Conservation (phyloP, 495 filamentous ascomycete genomes). For the Podospora pseudocomata region DNA sequence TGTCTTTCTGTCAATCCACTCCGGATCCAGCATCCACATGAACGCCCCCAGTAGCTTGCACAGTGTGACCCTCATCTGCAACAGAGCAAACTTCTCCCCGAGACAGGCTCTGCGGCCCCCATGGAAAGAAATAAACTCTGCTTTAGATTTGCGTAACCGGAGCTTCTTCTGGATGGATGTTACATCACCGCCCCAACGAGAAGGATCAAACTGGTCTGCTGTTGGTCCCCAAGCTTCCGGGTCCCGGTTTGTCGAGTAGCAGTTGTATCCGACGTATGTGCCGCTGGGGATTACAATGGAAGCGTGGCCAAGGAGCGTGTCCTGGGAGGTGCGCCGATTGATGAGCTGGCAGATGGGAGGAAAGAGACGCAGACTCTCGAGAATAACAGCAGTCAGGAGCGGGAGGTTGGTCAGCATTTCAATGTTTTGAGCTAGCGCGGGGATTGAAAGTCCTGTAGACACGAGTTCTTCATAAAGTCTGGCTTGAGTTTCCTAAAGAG, state of each 20-base stretch:
- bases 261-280: conserved; percentile 22
- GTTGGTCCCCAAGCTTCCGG: conserved; percentile 12
- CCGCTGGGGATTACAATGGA: conserved; percentile 21
- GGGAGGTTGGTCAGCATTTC: conserved; percentile 15
- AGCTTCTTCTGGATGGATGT: conserved; percentile 21
- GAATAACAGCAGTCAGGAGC: conserved; percentile 17
- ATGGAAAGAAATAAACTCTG: conserved; percentile 35
- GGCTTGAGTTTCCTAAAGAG: conserved; percentile 12
- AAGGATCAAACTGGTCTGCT: conserved; percentile 16
- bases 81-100: conserved; percentile 29
- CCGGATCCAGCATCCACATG: conserved; percentile 15
- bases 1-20: conserved; percentile 18
- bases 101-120: conserved; percentile 33
- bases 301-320: conserved; percentile 27
- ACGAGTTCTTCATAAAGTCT: conserved; percentile 12
- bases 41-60: conserved; percentile 9
- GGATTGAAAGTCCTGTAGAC: background rate
- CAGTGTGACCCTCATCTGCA: conserved; percentile 20
- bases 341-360: conserved; percentile 39
- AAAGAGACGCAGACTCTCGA: conserved; percentile 36
- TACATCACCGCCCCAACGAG: conserved; percentile 15
- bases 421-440: background rate
- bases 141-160: conserved; percentile 19
- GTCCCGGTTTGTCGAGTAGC: conserved; percentile 23
- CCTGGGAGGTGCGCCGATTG: conserved; percentile 27